Evolutionary conservation across 1,284 basidiomycete genomes (phyloP).

Genomic region (Tetrapyrgos nigripes): DNA sequence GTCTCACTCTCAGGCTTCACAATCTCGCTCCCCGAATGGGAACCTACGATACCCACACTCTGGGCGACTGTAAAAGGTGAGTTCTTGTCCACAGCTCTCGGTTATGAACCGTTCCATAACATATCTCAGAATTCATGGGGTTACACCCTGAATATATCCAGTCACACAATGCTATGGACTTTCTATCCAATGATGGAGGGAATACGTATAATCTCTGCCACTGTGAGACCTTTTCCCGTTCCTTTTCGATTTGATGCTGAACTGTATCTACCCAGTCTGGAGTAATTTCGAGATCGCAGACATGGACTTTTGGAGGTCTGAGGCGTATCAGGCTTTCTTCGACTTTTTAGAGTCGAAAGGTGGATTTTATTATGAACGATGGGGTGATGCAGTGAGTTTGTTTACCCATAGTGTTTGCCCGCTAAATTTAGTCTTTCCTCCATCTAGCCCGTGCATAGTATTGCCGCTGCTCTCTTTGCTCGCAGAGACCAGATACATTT

Average conservation of each 20-base stretch:
- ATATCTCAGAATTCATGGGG: constrained; percentile 65
- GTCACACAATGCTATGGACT: constrained; percentile 75
- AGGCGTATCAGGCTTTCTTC: constrained; percentile 83
- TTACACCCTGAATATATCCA: constrained; percentile 72
- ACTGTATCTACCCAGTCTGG: constrained; percentile 57
- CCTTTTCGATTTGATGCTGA: not conserved
- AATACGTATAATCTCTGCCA: constrained; percentile 83
- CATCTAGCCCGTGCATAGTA: constrained; percentile 50
- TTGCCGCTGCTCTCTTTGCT: constrained; percentile 79
- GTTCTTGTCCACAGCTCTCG: constrained; percentile 13
- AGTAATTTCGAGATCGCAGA: constrained; percentile 89
- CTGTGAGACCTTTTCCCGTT: constrained; percentile 51
- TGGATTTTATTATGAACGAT: constrained; percentile 88
- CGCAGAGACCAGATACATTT: constrained; percentile 77
- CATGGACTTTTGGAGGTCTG: constrained; percentile 81
- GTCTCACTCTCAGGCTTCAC: constrained; percentile 64
- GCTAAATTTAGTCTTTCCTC: not conserved
- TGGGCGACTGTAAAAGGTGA: constrained; percentile 75
- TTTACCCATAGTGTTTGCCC: not conserved
- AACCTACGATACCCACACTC: constrained; percentile 78
- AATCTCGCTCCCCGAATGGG: constrained; percentile 80
- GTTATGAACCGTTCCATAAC: not conserved
- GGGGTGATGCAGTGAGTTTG: constrained; percentile 66
- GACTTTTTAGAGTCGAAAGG: constrained; percentile 79
- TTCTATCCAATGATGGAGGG: constrained; percentile 77